phyloP scores from a whole-genome alignment of 139 green algal species.

The Choricystis sp. region DNA sequence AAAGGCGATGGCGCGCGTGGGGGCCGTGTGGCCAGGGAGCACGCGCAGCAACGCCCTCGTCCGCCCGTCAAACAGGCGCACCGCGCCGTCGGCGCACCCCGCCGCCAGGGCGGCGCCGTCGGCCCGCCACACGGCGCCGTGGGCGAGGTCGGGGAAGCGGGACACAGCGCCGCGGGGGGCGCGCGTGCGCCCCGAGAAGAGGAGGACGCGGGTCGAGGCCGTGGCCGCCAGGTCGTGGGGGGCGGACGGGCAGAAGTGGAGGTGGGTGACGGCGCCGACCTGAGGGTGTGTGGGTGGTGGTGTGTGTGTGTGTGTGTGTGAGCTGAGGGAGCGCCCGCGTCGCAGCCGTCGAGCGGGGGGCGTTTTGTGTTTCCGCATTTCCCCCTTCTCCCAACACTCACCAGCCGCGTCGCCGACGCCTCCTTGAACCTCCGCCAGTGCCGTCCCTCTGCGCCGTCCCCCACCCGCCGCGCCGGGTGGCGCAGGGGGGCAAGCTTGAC shows the following conservation, averaged over 20 bases:
- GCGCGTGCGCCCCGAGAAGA: background rate
- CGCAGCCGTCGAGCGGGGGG: no score
- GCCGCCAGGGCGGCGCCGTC: conserved; percentile 50
- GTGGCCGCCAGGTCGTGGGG: background rate
- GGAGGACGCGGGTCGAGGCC: background rate
- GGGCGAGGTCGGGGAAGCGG: background rate
- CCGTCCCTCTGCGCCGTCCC: background rate
- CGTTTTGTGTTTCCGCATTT: no score
- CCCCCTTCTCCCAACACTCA: no score
- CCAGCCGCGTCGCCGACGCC: background rate
- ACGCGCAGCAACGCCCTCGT: conserved; percentile 36
- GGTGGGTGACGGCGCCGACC: background rate
- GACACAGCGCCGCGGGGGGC: background rate
- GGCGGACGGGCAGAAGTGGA: background rate
- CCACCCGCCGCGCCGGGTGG: background rate
- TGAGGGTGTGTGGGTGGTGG: no score
- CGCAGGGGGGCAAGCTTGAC: background rate
- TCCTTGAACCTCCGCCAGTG: background rate
- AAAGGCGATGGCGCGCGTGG: background rate
- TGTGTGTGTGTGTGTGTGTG: no score
- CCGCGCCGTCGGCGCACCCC: conserved; percentile 56
- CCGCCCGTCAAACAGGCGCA: conserved; percentile 54
- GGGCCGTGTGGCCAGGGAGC: conserved; percentile 47
- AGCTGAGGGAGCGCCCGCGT: no score
- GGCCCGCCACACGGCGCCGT: conserved; percentile 37